A percentile compares a stretch with the other conserved stretches of the same genome.
These are phyloP conservation scores for Colletotrichum phormii DNA, from an alignment of 2,329 filamentous ascomycete species.

Conservation along the genomic window DNA sequence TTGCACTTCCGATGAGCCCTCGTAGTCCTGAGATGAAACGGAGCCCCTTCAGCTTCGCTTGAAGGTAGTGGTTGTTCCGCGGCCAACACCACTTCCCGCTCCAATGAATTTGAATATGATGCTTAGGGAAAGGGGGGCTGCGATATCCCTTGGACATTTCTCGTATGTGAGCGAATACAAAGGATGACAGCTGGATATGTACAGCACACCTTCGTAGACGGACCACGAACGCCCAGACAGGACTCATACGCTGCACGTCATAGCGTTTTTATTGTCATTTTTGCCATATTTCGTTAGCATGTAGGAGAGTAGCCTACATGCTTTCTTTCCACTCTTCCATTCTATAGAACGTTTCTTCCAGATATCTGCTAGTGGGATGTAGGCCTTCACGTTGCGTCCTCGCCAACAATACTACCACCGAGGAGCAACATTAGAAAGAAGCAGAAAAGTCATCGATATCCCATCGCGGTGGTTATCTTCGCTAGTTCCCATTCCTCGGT, in stretches of 20 bases:
- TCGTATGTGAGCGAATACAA: not conserved
- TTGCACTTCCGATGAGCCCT: slow-evolving; percentile 88
- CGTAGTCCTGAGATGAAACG: slow-evolving; percentile 87
- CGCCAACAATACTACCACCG: not conserved
- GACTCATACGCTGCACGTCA: not conserved
- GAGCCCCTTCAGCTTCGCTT: slow-evolving; percentile 77
- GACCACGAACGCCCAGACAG: not conserved
- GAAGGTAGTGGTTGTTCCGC: not conserved
- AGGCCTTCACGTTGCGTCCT: not conserved
- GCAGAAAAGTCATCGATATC: not conserved
- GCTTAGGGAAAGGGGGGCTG: not conserved
- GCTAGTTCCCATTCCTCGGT: not conserved
- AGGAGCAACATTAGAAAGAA: not conserved
- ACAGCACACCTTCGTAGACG: not conserved
- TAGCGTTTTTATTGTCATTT: not conserved
- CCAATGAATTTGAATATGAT: not conserved
- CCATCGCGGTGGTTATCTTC: not conserved
- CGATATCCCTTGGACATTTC: not conserved
- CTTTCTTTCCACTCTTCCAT: not conserved
- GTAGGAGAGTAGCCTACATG: too few species aligned
- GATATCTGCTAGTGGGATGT: not conserved
- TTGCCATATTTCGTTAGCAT: not conserved
- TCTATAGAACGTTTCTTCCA: not conserved
- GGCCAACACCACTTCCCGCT: not conserved
- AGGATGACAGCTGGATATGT: not conserved